phyloP scores from a whole-genome alignment of 495 filamentous ascomycete genomes.

The Parachaetomium inaequale region DNA sequence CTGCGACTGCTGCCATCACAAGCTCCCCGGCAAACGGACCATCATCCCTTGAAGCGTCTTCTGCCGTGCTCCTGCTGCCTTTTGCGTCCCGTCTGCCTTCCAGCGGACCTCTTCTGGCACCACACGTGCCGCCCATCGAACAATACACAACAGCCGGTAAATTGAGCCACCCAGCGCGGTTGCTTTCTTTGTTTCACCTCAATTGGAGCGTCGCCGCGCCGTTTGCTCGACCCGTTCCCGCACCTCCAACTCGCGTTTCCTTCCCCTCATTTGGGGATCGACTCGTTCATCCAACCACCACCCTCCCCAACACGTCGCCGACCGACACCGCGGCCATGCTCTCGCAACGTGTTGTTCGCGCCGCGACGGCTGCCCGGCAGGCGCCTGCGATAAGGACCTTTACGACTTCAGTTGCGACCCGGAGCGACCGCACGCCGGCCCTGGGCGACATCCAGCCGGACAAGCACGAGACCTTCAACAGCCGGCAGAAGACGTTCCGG shows the following conservation, averaged over 20 bases:
- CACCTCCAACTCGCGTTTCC: neutral
- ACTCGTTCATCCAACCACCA: constrained; percentile 3
- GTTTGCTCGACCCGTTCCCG: neutral
- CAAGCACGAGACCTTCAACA: constrained; percentile 68
- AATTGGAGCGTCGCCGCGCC: constrained; percentile 8
- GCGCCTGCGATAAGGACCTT: constrained; percentile 51
- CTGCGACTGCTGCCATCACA: constrained; percentile 5
- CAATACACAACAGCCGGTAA: constrained; percentile 6
- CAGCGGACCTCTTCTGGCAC: neutral
- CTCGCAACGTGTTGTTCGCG: constrained; percentile 30
- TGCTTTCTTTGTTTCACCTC: neutral
- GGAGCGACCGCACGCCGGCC: constrained; percentile 59
- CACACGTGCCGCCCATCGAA: constrained; percentile 6
- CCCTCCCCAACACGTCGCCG: neutral
- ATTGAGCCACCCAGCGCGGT: neutral
- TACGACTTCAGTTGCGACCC: constrained; percentile 51
- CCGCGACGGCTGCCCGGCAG: constrained; percentile 22
- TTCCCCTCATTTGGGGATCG: constrained; percentile 18
- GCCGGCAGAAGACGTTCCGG: constrained; percentile 80
- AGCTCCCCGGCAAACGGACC: neutral
- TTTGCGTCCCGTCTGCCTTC: constrained; percentile 9
- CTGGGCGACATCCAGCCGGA: constrained; percentile 73
- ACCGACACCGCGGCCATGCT: constrained; percentile 26
- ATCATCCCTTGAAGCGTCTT: constrained; percentile 2
- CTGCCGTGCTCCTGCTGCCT: constrained; percentile 17